phyloP scores from a whole-genome alignment of 2,329 filamentous ascomycete genomes.

The Colletotrichum caudatum region DNA sequence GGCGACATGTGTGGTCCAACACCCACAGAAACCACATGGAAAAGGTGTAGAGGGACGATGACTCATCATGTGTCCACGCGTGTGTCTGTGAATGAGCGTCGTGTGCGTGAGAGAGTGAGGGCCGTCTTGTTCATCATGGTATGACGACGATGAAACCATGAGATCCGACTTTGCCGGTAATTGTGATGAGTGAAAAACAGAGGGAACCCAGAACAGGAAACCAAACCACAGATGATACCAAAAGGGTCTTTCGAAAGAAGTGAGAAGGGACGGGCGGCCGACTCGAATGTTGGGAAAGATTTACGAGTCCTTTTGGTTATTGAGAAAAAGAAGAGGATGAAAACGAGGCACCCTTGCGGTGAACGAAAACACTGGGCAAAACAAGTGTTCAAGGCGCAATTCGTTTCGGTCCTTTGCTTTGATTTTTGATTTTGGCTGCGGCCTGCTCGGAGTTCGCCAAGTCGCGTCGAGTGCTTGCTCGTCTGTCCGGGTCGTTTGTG shows the following conservation, averaged over 20 bases:
- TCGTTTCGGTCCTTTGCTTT: neutral
- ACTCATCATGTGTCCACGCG: no score
- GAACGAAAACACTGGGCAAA: neutral
- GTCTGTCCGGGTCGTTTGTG: neutral
- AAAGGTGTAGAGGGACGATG: slow-evolving; percentile 5
- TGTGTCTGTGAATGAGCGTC: neutral
- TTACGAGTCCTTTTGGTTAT: neutral
- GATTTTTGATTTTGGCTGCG: neutral
- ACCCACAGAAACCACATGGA: slow-evolving; percentile 37
- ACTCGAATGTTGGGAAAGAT: neutral
- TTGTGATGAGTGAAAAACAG: neutral
- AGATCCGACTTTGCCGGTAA: neutral
- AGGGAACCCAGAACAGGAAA: neutral
- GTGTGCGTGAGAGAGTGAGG: neutral
- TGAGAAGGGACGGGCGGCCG: neutral
- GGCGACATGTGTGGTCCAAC: slow-evolving; percentile 50
- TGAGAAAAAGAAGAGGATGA: neutral
- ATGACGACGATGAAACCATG: neutral
- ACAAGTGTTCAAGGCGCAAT: slow-evolving; percentile 2
- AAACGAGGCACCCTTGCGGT: neutral
- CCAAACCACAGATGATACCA: slow-evolving; percentile 6
- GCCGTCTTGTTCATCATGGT: neutral
- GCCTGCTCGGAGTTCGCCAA: neutral
- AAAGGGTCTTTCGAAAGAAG: neutral
- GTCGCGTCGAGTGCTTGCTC: neutral